These are phyloP conservation scores for Phlebiopsis flavidoalba DNA, from an alignment of 768 basidiomycete genomes.

Conservation along the genomic window DNA sequence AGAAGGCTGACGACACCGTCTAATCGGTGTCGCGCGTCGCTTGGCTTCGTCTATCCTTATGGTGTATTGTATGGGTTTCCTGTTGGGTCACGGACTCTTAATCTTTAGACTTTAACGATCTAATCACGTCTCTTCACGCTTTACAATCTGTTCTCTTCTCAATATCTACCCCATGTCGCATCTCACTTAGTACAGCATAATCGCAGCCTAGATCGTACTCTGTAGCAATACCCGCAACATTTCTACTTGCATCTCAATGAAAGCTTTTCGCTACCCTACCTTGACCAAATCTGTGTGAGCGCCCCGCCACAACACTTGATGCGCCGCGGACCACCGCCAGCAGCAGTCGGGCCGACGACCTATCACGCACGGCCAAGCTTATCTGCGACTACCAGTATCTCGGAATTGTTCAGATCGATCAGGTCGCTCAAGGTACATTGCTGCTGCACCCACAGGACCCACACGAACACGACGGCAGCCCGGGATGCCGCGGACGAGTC, in stretches of 20 bases:
- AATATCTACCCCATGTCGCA: background rate
- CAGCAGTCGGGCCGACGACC: background rate
- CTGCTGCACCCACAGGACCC: background rate
- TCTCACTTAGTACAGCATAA: background rate
- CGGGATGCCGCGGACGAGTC: background rate
- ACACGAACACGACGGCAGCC: background rate
- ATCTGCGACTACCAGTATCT: background rate
- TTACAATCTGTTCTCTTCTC: background rate
- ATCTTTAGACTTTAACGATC: background rate
- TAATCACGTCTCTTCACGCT: conserved; percentile 1
- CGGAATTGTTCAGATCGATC: background rate
- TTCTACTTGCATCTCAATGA: background rate
- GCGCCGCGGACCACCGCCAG: background rate
- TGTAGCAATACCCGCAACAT: conserved; percentile 5
- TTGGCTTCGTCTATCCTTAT: background rate
- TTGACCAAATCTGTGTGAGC: no score
- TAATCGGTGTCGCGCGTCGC: background rate
- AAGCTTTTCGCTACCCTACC: background rate
- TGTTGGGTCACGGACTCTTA: background rate
- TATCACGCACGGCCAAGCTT: background rate
- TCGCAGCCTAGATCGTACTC: background rate
- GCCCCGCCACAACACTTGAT: no score
- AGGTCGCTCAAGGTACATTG: background rate
- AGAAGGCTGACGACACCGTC: conserved; percentile 6
- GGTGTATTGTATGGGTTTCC: conserved; percentile 2